Evolutionary conservation across 225 moss, liverwort and hornwort species (phyloP), one percentile per base, ranked within the genome.

Genomic region (Antitrichia curtipendula): DNA sequence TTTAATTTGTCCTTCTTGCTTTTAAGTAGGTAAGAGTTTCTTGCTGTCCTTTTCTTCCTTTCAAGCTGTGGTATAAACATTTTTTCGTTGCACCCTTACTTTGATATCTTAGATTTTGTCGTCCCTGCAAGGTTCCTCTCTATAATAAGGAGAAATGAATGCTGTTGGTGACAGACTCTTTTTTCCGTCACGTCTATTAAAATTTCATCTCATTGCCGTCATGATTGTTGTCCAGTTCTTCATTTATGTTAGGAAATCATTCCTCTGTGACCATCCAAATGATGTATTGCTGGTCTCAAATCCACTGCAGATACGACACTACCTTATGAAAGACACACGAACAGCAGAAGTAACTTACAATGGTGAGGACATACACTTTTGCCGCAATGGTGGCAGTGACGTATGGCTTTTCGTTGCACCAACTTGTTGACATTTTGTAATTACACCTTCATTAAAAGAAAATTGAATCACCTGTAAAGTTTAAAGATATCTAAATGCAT

Each of bases 281-380:
- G 89, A 87, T 66, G 60, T 54, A 16, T 29, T 32, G n/a, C 38
- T 83, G 76, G 79, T 53, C 73, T 87, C 87, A 81, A 77, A 73
- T 89, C 20, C n/a, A 75, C 50, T 89, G 89, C 70, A 91, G 88
- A 88, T 74, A 59, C 85, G 38, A 60, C 47, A 65, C 28, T 31
- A 61, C 61, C 73, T 83, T 25, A 76, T 81, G 83, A 88, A 86
- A 53, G 62, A 38, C 45, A 41, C 77, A 47, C 63, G 84, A 86
- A 58, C 68, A 38, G 45, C 78, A 66, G 82, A 66, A 82, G n/a
- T 66, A 61, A 50, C 49, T 66, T 65, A 85, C 87, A 74, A 94
- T 94, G 92, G 94, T 94, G 90, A 92, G 94, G 88, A 92, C 94
- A 11, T 94, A 94, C 83, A 92, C 92, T 27, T 94, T 94, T 78